Conservation (phyloP, 139 green algal species). For the Tetraselmis chui region DNA sequence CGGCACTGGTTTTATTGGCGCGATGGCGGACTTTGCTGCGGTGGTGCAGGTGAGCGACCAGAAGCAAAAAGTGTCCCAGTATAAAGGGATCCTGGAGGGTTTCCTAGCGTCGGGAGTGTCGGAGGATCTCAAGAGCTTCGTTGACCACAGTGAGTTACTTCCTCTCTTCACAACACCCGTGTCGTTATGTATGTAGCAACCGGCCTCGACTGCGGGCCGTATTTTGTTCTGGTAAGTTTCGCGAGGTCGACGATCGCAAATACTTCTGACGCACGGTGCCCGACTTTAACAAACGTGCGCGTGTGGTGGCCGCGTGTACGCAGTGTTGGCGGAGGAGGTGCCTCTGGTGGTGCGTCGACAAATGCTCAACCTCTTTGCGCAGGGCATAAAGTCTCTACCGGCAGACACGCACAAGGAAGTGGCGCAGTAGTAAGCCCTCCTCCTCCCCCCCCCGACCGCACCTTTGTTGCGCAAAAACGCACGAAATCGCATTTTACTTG, state of each 20-base stretch:
- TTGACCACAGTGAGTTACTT: slow-evolving; percentile 60
- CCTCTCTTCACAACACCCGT: background rate
- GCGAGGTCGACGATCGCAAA: background rate
- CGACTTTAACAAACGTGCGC: background rate
- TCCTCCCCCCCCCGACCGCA: too few relatives aligned
- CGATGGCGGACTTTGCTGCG: too few relatives aligned
- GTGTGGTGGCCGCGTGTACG: background rate
- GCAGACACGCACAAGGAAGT: slow-evolving; percentile 53
- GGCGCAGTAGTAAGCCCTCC: slow-evolving; percentile 66
- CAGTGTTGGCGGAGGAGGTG: slow-evolving; percentile 79
- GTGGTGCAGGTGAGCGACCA: too few relatives aligned
- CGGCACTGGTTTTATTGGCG: too few relatives aligned
- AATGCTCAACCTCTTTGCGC: slow-evolving; percentile 55
- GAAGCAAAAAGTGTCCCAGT: slow-evolving; percentile 52
- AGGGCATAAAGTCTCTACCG: slow-evolving; percentile 49
- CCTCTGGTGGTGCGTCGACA: slow-evolving; percentile 71
- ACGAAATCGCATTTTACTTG: background rate
- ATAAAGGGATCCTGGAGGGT: slow-evolving; percentile 34
- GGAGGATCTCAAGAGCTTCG: slow-evolving; percentile 39
- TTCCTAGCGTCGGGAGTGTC: slow-evolving; percentile 22
- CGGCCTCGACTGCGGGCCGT: background rate
- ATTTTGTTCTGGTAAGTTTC: background rate
- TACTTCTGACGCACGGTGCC: background rate
- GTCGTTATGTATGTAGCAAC: background rate
- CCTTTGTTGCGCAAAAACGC: background rate